Evolutionary conservation across 805 yeast genomes (phyloP).

Genomic region (Starmerella vitae): DNA sequence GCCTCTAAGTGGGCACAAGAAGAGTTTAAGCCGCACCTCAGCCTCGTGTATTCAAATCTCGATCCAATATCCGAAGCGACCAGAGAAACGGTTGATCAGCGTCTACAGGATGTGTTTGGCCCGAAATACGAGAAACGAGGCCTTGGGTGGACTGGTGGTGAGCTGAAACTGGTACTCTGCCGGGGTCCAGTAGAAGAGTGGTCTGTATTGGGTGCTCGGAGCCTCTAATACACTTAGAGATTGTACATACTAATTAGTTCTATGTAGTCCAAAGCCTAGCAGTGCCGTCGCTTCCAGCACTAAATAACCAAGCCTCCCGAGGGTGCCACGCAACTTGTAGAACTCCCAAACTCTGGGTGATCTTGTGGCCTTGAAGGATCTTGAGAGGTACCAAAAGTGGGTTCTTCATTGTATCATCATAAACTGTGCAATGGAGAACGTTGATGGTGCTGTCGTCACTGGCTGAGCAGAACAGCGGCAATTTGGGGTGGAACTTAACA

Average conservation of each 20-base stretch:
- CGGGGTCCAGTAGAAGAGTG: slow-evolving; percentile 61
- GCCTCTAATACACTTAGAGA: background rate
- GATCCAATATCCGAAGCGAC: slow-evolving; percentile 57
- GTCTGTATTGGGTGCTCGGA: slow-evolving; percentile 41
- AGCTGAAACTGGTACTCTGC: slow-evolving; percentile 51
- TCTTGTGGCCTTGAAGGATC: slow-evolving; percentile 81
- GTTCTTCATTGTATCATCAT: slow-evolving; percentile 88
- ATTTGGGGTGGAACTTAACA: slow-evolving; percentile 69
- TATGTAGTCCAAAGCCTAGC: slow-evolving; percentile 93
- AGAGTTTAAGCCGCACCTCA: slow-evolving; percentile 60
- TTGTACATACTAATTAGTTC: background rate
- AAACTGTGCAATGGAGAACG: slow-evolving; percentile 92
- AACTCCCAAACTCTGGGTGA: slow-evolving; percentile 70
- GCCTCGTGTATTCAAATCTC: slow-evolving; percentile 51
- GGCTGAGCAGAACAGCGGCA: slow-evolving; percentile 88
- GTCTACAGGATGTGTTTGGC: slow-evolving; percentile 54
- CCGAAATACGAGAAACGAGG: slow-evolving; percentile 30
- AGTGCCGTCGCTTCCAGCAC: slow-evolving; percentile 93
- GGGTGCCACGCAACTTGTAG: slow-evolving; percentile 91
- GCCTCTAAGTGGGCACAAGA: slow-evolving; percentile 44
- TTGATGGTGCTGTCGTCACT: slow-evolving; percentile 89
- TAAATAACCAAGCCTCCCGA: slow-evolving; percentile 92
- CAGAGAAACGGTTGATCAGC: slow-evolving; percentile 46
- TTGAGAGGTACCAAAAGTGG: slow-evolving; percentile 93
- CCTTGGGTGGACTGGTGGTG: slow-evolving; percentile 56